Percentiles rank a stretch among this genome's conserved stretches.
Evolutionary conservation across 495 filamentous ascomycete genomes (phyloP).

Genomic region (Neurospora cerealis): DNA sequence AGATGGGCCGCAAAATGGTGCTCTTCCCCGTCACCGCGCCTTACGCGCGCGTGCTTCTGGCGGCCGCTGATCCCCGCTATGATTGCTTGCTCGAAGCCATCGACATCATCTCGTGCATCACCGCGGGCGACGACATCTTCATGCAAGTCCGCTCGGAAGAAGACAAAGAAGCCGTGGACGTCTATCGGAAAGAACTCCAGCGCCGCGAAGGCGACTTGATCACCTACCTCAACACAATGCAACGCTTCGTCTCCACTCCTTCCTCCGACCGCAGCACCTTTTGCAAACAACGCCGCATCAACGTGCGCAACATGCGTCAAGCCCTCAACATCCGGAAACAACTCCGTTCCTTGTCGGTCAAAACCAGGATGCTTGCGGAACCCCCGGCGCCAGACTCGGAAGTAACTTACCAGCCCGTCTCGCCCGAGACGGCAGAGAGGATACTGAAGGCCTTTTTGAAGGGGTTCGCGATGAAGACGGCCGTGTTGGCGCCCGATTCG

Average conservation of each 20-base stretch:
- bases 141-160: conserved; percentile 73
- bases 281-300: conserved; percentile 69
- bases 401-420: conserved; percentile 31
- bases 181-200: conserved; percentile 59
- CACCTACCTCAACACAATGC: conserved; percentile 75
- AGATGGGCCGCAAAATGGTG: conserved; percentile 65
- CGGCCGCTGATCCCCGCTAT: conserved; percentile 57
- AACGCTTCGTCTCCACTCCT: conserved; percentile 61
- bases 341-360: conserved; percentile 54
- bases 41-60: conserved; percentile 71
- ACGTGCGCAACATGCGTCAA: conserved; percentile 69
- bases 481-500: conserved; percentile 70
- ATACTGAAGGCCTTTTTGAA: conserved; percentile 74
- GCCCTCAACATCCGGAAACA: conserved; percentile 75
- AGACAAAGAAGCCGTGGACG: conserved; percentile 64
- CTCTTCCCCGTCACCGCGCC: conserved; percentile 73
- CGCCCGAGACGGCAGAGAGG: conserved; percentile 41
- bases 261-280: conserved; percentile 63
- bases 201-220: conserved; percentile 83
- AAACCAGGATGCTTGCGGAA: conserved; percentile 35
- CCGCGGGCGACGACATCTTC: conserved; percentile 78
- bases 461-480: conserved; percentile 76
- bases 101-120: conserved; percentile 83
- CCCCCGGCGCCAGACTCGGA: conserved; percentile 34
- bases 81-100: conserved; percentile 76